Evolutionary conservation across 2,329 filamentous ascomycete genomes (phyloP), one percentile per base, ranked within the genome.

Genomic region (Botrytis hyacinthi): DNA sequence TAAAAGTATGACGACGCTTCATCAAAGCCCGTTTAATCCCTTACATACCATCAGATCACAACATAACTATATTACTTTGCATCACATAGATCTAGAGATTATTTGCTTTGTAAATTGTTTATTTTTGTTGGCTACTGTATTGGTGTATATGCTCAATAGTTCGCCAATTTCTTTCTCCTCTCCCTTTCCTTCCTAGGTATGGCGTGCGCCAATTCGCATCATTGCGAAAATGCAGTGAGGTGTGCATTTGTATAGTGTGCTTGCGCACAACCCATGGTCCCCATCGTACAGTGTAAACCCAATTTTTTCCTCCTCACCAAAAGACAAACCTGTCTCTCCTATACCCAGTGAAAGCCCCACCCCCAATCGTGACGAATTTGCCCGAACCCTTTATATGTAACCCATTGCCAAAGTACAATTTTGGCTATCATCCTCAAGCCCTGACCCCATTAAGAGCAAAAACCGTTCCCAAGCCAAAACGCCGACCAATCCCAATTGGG

Each of bases 301-400:
- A 71, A 63, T 63, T 63, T 63, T 68, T 42, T 48, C 35, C 66
- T 40, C 35, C 37, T n/a, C 48, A 29, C 66, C 66, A 57, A 42
- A 29, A 57, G 66, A 68, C 48, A 57, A 42, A 35, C 35, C 66
- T 14, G 66, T 68, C 35, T 57, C 48, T 57, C 48, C 48, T 42
- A 48, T 68, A 42, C 60, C 60, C 70, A 42, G 44, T 71, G 46
- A 46, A 63, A 71, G 22, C 60, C 46, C 37, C 66, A 44, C 18
- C 60, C 67, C 40, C 46, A 65, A 37, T 51, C 59, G 46, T 66
- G 46, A 71, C 7, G 32, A 62, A 35, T 65, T 29, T n/a, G 9
- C 51, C 70, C 44, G 46, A 32, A 44, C 60, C 70, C 26, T 71
- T 71, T 66, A 66, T 71, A 44, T 66, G 60, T 71, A 57, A 66